Evolutionary conservation across 495 filamentous ascomycete species (phyloP).

Genomic region (Halenospora varia): DNA sequence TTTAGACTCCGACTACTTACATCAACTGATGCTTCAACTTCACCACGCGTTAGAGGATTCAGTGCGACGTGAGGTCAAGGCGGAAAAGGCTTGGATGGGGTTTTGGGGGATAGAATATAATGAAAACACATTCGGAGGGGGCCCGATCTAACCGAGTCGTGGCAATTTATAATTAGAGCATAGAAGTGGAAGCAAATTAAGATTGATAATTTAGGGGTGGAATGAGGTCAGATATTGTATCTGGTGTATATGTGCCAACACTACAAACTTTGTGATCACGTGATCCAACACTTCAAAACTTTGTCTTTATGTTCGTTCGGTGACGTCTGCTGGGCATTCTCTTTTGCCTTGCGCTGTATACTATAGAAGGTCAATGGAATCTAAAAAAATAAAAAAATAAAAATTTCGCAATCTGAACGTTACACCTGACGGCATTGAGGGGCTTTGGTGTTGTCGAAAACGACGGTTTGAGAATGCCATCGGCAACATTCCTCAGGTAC

Average conservation of each 20-base stretch:
- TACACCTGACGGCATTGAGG: not conserved
- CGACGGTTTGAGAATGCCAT: slow-evolving; percentile 4
- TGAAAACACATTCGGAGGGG: not conserved
- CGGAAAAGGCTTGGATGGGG: slow-evolving; percentile 10
- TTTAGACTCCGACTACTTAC: not conserved
- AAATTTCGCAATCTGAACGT: not conserved
- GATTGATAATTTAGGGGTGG: not conserved
- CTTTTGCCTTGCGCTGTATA: not conserved
- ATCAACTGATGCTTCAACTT: slow-evolving; percentile 12
- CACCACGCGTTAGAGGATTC: slow-evolving; percentile 10
- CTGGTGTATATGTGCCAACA: no score
- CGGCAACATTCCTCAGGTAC: not conserved
- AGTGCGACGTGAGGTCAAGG: slow-evolving; percentile 3
- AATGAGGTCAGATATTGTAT: not conserved
- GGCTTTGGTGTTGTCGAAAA: not conserved
- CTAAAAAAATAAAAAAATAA: not conserved
- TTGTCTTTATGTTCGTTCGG: not conserved
- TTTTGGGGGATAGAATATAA: slow-evolving; percentile 13
- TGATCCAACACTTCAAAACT: no score
- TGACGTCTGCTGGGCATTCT: not conserved
- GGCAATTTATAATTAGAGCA: not conserved
- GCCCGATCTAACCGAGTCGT: slow-evolving; percentile 5
- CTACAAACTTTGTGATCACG: no score
- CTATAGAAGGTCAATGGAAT: not conserved
- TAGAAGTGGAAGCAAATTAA: slow-evolving; percentile 1